Evolutionary conservation across 805 yeast species (phyloP).

Genomic region (Saccharomycopsis sp.): DNA sequence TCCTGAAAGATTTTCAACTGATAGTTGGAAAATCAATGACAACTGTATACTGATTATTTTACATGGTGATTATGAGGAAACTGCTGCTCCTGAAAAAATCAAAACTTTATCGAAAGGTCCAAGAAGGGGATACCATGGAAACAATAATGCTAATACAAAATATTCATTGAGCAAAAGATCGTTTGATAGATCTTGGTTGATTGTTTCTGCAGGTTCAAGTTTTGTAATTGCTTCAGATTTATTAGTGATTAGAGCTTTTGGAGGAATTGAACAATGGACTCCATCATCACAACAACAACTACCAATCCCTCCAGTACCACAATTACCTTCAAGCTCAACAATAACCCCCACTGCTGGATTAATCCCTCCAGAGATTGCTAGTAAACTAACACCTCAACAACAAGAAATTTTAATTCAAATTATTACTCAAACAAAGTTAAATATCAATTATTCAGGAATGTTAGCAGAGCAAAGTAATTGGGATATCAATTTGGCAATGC

Average conservation of each 20-base stretch:
- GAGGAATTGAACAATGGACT: slow-evolving; percentile 49
- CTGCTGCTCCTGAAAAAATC: slow-evolving; percentile 37
- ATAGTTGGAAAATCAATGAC: slow-evolving; percentile 48
- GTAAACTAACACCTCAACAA: slow-evolving; percentile 43
- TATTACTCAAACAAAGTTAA: slow-evolving; percentile 63
- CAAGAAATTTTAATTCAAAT: slow-evolving; percentile 56
- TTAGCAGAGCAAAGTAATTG: slow-evolving; percentile 82
- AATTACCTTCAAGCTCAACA: slow-evolving; percentile 2
- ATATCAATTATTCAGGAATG: slow-evolving; percentile 70
- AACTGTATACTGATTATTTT: slow-evolving; percentile 68
- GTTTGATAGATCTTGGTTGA: slow-evolving; percentile 77
- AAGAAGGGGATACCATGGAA: slow-evolving; percentile 22
- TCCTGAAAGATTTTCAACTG: slow-evolving; percentile 66
- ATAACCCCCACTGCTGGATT: slow-evolving; percentile 9
- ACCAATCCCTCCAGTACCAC: slow-evolving; percentile 16
- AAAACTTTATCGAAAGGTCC: slow-evolving; percentile 19
- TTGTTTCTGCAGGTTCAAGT: slow-evolving; percentile 59
- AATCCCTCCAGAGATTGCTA: slow-evolving; percentile 44
- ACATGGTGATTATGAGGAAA: slow-evolving; percentile 81
- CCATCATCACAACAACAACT: slow-evolving; percentile 10
- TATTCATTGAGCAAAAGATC: slow-evolving; percentile 46
- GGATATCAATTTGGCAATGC: slow-evolving; percentile 61
- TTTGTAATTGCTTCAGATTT: slow-evolving; percentile 84
- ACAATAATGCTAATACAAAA: slow-evolving; percentile 22
- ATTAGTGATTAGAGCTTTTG: slow-evolving; percentile 52